Base-by-base conservation (phyloP, 2,329 filamentous ascomycete genomes). In the Lasiodiplodia hormozganensis region DNA sequence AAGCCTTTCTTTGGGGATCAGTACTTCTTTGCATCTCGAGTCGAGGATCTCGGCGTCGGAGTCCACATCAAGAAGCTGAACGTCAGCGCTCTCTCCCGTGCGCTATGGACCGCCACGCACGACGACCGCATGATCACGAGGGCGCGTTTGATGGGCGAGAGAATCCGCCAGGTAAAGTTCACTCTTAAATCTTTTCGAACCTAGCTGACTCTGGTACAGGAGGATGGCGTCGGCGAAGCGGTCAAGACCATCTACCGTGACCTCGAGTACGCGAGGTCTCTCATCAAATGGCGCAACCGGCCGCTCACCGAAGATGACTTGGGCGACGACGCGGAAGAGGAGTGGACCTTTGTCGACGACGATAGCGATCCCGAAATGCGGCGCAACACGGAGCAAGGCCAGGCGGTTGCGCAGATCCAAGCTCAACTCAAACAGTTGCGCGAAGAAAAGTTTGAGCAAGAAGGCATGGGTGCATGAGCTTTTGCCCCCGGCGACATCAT, bases 1-100 rank as follows among this genome's bases (percentile, higher is more conserved):
- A 92, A 95, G 70, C 96, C 96, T 0, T 99, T 98, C 83, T 99
- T 99, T 76, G 96, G 96, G 5, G 96, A 99, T 74, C 96, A 99
- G 77, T 97, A 92, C 85, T 99, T 99, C 84, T 98, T 97, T 74
- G 96, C 94, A 7, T 88, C 86, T 36, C 87, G 96, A 4, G 92
- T 98, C 1, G 94, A 98, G 78, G 95, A 98, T 75, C 85, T 99
- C 6, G 95, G 96, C 0, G 96, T 98, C 2, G 96, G 96, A 0
- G 90, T 97, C 23, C 93, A 90, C 76, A 85, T 99, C 74, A 94
- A 92, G 83, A 96, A 93, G 79, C 89, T 97, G 83, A 96, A 96
- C 25, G 90, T 92, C n/a, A 91, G 88, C 72, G 87, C 90, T 47
- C 95, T 99, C 73, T 92, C 93, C 18, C 86, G 92, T 69, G 94